phyloP scores from a whole-genome alignment of 208 protist genomes.

The Leishmania tropica region DNA sequence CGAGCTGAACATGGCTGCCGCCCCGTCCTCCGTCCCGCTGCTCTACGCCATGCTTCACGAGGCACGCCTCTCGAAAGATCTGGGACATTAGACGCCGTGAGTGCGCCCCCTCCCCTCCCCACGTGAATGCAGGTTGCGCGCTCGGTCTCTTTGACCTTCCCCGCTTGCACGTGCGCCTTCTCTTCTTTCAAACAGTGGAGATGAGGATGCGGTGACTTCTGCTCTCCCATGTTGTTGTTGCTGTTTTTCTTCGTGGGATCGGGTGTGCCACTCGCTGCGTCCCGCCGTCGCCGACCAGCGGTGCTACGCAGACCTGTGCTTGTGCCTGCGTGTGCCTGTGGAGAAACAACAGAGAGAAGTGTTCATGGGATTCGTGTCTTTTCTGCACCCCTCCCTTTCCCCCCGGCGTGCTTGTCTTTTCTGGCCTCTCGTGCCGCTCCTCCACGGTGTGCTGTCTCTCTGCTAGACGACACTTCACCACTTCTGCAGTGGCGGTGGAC shows the following conservation, averaged over 20 bases:
- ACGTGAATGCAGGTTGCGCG: no score
- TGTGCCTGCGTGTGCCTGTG: not conserved
- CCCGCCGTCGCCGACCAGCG: not conserved
- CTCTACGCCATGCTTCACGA: slow-evolving; percentile 88
- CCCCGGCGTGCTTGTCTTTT: not conserved
- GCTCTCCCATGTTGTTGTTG: not conserved
- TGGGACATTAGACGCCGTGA: slow-evolving; percentile 12
- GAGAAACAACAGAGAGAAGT: not conserved
- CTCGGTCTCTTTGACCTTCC: not conserved
- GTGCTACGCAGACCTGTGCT: not conserved
- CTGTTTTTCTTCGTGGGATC: not conserved
- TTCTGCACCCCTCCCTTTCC: no score
- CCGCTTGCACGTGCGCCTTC: not conserved
- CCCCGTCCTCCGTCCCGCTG: slow-evolving; percentile 68
- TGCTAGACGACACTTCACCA: not conserved
- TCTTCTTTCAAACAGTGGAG: not conserved
- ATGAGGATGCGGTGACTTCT: not conserved
- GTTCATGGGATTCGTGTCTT: not conserved
- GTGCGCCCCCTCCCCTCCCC: not conserved
- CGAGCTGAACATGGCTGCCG: slow-evolving; percentile 76
- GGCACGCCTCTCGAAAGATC: slow-evolving; percentile 52
- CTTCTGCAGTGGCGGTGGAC: not conserved
- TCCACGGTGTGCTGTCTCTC: not conserved
- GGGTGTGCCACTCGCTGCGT: not conserved
- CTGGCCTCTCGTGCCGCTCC: not conserved